Base-by-base conservation (phyloP, 2,329 filamentous ascomycete species). In the Zasmidium angulare region DNA sequence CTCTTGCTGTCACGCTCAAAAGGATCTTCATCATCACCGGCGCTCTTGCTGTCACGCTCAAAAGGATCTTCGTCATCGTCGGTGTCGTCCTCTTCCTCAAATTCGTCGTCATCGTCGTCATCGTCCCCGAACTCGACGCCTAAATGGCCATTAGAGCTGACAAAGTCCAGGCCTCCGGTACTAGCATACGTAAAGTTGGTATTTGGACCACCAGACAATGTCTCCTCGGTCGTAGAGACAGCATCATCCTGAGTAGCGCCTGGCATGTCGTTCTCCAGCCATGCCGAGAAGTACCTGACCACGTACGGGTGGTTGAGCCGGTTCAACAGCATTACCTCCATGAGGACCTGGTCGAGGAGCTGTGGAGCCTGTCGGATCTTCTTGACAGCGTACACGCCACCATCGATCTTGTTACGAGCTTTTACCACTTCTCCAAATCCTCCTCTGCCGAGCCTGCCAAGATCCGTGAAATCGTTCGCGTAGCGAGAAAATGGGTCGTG, bases 401-500 rank as follows among this genome's bases (percentile, higher is more conserved):
- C 91, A 72, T 98, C 95, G 2, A 97, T 85, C 77, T 95, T 96
- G 75, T 96, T 96, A 29, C 93, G 86, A 2, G 93, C 93, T 74
- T 96, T 96, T 56, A 98, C 91, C 21, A 99, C 95, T 76, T 97
- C 91, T 3, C 95, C 95, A 76, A 96, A 99, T 0, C 93, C 95
- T 47, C 95, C 95, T 73, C 93, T 96, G 2, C 95, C 95, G 12
- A 99, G 81, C 3, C 90, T 86, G 14, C 91, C 91, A 70, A 95
- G 88, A 75, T 98, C 93, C 19, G 93, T 87, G 75, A 96, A 99
- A 68, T 98, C 95, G 69, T 89, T 89, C 11, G 84, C 84, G 71
- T 96, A 99, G 62, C 93, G 86, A 1, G 91, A 96, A 48, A 50
- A 50, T n/a, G 57, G 61, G n/a, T 73, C 72, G 19, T 60, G 53